These are phyloP conservation scores for Beauveria brongniartii DNA, from an alignment of 2,329 filamentous ascomycete genomes.

Conservation along the genomic window DNA sequence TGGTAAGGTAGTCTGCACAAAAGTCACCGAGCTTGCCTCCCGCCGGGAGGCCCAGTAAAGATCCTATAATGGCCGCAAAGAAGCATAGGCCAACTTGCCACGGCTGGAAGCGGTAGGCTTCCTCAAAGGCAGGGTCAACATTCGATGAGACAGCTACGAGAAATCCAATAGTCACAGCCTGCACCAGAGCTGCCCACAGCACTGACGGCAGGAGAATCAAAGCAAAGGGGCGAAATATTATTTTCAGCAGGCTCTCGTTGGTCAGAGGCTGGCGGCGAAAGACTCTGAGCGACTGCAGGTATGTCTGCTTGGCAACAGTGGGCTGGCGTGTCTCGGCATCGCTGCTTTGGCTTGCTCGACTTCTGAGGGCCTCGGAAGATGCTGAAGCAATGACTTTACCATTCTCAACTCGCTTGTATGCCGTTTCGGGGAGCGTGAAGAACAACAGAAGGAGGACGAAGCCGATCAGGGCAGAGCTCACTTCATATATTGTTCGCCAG, in stretches of 20 bases:
- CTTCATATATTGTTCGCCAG: conserved; percentile 45
- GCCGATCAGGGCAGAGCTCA: conserved; percentile 42
- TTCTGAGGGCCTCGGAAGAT: conserved; percentile 11
- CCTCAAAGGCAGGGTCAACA: conserved; percentile 34
- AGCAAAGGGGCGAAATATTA: conserved; percentile 41
- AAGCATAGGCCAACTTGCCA: conserved; percentile 45
- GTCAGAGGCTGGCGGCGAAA: conserved; percentile 32
- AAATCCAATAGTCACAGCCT: conserved; percentile 48
- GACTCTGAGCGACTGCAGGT: conserved; percentile 29
- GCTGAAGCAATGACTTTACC: conserved; percentile 11
- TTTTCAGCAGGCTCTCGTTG: conserved; percentile 36
- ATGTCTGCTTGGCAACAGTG: conserved; percentile 20
- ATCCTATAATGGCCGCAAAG: conserved; percentile 38
- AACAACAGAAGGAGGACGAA: conserved; percentile 37
- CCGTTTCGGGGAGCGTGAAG: conserved; percentile 49
- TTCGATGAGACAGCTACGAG: conserved; percentile 48
- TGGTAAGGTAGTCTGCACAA: conserved; percentile 40
- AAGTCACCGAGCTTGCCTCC: conserved; percentile 41
- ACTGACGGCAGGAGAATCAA: conserved; percentile 44
- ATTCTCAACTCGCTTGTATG: conserved; percentile 29
- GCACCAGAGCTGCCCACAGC: conserved; percentile 46
- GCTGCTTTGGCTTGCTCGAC: neutral
- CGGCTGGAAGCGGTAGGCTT: conserved; percentile 34
- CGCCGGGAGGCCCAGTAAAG: conserved; percentile 39
- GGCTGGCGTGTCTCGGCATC: conserved; percentile 13